A percentile compares a stretch with the other conserved stretches of the same genome.
These are phyloP conservation scores for Zygosaccharomyces pseudobailii DNA, from an alignment of 1,139 yeast species.

Conservation along the genomic window DNA sequence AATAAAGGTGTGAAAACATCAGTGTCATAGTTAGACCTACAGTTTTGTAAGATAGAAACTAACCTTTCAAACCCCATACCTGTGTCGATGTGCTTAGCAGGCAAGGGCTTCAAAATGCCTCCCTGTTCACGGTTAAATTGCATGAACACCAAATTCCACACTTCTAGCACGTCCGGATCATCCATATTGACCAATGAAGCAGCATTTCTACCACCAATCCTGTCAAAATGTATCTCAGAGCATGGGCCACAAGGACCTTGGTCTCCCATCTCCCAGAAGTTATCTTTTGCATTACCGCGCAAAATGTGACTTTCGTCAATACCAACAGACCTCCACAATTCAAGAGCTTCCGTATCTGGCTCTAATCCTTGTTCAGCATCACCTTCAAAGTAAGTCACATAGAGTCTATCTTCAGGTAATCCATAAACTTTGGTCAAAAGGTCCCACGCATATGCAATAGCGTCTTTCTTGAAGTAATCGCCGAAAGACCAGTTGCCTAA, in stretches of 20 bases:
- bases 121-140: constrained; percentile 96
- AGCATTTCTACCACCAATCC: constrained; percentile 97
- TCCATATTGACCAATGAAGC: constrained; percentile 85
- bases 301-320: constrained; percentile 87
- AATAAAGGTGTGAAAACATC: constrained; percentile 92
- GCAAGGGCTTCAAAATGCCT: constrained; percentile 73
- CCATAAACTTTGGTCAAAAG: constrained; percentile 80
- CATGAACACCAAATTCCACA: constrained; percentile 96
- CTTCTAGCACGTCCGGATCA: constrained; percentile 95
- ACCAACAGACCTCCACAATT: constrained; percentile 81
- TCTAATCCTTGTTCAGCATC: constrained; percentile 77
- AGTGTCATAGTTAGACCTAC: constrained; percentile 89
- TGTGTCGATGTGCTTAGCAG: constrained; percentile 93
- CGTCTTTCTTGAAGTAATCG: constrained; percentile 94
- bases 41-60: constrained; percentile 89
- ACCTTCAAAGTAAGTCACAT: constrained; percentile 95
- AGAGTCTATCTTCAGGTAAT: constrained; percentile 69
- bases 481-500: constrained; percentile 99
- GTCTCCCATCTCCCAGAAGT: constrained; percentile 99
- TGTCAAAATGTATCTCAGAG: constrained; percentile 93
- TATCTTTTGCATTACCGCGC: constrained; percentile 86
- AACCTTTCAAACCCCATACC: constrained; percentile 99
- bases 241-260: constrained; percentile 99
- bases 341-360: constrained; percentile 91
- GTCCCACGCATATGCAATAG: constrained; percentile 86